Percentiles rank a stretch among this genome's conserved stretches.
Evolutionary conservation across 495 filamentous ascomycete species (phyloP).

Genomic region (Penicillium dipodomyicola): DNA sequence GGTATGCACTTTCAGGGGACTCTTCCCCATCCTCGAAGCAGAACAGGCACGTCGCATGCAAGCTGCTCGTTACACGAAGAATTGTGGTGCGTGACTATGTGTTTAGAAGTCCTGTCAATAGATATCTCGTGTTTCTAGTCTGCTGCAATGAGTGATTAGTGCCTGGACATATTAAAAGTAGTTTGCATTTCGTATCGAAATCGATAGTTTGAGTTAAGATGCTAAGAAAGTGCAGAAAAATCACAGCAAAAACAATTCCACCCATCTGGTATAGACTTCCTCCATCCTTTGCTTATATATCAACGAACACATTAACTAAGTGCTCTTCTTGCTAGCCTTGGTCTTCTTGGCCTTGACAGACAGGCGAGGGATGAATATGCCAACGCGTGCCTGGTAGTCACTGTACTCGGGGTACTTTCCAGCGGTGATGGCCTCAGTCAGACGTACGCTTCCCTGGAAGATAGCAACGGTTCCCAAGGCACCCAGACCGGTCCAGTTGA

Average conservation of each 20-base stretch:
- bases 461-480: slow-evolving; percentile 66
- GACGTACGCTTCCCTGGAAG: slow-evolving; percentile 83
- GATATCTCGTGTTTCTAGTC: background rate
- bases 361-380: slow-evolving; percentile 73
- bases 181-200: background rate
- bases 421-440: slow-evolving; percentile 78
- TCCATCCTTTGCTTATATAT: slow-evolving; percentile 8
- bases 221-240: background rate
- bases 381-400: slow-evolving; percentile 78
- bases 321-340: slow-evolving; percentile 28
- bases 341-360: slow-evolving; percentile 41
- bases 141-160: background rate
- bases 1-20: background rate
- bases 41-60: slow-evolving; percentile 5
- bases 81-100: background rate
- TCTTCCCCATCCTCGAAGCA: slow-evolving; percentile 1
- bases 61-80: slow-evolving; percentile 3
- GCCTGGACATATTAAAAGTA: background rate
- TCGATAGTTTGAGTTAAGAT: background rate
- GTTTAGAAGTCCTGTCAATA: background rate
- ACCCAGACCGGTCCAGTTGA: slow-evolving; percentile 79
- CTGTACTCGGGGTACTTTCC: slow-evolving; percentile 87
- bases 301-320: slow-evolving; percentile 20
- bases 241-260: background rate
- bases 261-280: slow-evolving; percentile 2